Evolutionary conservation across 2,329 filamentous ascomycete species (phyloP).

Genomic region (Sclerotinia spermophila): DNA sequence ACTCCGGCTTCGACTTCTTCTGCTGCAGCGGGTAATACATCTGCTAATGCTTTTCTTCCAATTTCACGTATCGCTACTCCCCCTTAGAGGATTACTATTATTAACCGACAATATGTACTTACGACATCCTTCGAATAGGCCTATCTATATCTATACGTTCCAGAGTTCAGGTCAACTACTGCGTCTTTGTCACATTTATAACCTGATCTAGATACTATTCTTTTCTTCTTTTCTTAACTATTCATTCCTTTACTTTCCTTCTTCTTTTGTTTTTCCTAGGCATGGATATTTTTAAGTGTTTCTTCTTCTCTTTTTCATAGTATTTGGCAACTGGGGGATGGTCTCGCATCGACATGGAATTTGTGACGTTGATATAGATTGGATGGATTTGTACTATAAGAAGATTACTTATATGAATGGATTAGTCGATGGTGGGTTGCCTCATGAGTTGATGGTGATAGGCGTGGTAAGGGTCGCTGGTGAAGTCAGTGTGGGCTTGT

Average conservation of each 20-base stretch:
- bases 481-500: neutral
- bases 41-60: neutral
- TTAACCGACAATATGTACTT: neutral
- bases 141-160: neutral
- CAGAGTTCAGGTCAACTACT: neutral
- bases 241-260: neutral
- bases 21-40: neutral
- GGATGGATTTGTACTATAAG: constrained; percentile 9
- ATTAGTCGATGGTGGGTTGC: neutral
- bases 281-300: neutral
- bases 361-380: neutral
- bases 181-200: neutral
- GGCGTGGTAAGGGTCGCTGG: neutral
- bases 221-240: neutral
- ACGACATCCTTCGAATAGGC: neutral
- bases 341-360: neutral
- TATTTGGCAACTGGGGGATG: neutral
- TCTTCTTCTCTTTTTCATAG: neutral
- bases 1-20: neutral
- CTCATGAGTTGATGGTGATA: neutral
- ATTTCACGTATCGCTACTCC: constrained; percentile 5
- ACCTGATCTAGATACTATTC: neutral
- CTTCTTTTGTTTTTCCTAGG: neutral
- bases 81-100: neutral
- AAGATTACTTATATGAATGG: neutral